These are phyloP conservation scores for Amanita polypyramis DNA, from an alignment of 768 basidiomycete species.

Conservation along the genomic window DNA sequence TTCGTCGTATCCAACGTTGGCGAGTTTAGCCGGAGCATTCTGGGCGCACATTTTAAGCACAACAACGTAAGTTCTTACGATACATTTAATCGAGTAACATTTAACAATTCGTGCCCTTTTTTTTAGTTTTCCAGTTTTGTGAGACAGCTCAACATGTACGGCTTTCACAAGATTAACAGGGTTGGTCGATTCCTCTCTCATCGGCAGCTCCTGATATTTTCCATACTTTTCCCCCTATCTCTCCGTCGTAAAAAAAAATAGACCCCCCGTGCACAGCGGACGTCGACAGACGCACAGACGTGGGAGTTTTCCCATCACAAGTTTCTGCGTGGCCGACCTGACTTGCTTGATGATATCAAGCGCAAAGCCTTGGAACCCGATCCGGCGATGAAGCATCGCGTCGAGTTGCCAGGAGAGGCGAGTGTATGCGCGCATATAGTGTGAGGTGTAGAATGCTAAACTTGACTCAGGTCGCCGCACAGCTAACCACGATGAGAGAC, in stretches of 20 bases:
- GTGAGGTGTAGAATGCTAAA: background rate
- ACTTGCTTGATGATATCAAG: slow-evolving; percentile 78
- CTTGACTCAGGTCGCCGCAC: slow-evolving; percentile 39
- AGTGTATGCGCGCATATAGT: slow-evolving; percentile 13
- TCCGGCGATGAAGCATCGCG: slow-evolving; percentile 56
- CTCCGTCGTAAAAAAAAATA: slow-evolving; percentile 17
- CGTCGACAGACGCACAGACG: slow-evolving; percentile 69
- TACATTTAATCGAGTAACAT: background rate
- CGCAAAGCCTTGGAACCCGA: slow-evolving; percentile 79
- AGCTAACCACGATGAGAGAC: slow-evolving; percentile 59
- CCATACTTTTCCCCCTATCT: slow-evolving; percentile 4
- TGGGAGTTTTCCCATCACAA: slow-evolving; percentile 89
- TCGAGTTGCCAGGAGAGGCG: slow-evolving; percentile 78
- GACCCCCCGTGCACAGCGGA: slow-evolving; percentile 78
- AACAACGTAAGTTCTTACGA: slow-evolving; percentile 52
- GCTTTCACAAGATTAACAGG: slow-evolving; percentile 90
- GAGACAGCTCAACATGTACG: slow-evolving; percentile 93
- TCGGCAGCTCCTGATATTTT: background rate
- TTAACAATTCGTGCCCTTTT: slow-evolving; percentile 3
- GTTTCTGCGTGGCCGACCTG: slow-evolving; percentile 71
- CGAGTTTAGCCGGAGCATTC: slow-evolving; percentile 76
- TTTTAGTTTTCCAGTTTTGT: slow-evolving; percentile 88
- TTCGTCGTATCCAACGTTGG: slow-evolving; percentile 83
- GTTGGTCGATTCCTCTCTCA: slow-evolving; percentile 27
- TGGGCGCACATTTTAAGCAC: slow-evolving; percentile 85